phyloP scores from a whole-genome alignment of 495 filamentous ascomycete genomes.

The Penicillium maclennaniae region DNA sequence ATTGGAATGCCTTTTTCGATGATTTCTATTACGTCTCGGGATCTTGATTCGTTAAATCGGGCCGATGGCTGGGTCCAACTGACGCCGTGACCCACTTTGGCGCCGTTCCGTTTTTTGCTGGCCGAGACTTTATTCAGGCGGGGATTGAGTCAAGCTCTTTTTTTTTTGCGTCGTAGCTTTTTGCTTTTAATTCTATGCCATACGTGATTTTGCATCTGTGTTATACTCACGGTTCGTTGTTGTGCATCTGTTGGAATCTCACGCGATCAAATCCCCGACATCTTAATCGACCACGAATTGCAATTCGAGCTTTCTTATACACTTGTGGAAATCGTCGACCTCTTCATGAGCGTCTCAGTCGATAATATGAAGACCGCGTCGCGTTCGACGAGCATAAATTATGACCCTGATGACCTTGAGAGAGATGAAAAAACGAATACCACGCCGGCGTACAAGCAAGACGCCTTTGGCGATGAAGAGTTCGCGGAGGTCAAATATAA shows the following conservation, averaged over 20 bases:
- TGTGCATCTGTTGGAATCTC: neutral
- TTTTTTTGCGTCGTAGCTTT: too few relatives aligned
- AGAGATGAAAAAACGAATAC: conserved; percentile 6
- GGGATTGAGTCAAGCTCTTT: conserved; percentile 7
- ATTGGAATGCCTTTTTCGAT: conserved; percentile 3
- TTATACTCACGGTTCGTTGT: neutral
- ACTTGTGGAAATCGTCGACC: neutral
- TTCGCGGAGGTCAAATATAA: conserved; percentile 33
- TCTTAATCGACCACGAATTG: neutral
- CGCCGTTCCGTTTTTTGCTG: neutral
- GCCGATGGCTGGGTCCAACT: conserved; percentile 9
- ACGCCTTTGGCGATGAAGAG: conserved; percentile 33
- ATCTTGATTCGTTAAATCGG: conserved; percentile 14
- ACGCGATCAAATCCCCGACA: neutral
- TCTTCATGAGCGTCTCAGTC: neutral
- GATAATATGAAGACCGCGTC: neutral
- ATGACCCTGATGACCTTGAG: conserved; percentile 1
- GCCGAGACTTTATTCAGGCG: conserved; percentile 4
- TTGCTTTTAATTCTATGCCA: neutral
- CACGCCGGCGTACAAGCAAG: conserved; percentile 15
- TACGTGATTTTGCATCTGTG: neutral
- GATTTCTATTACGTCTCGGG: conserved; percentile 17
- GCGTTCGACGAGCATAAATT: neutral
- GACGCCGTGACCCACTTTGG: conserved; percentile 10
- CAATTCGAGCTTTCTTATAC: neutral